Evolutionary conservation across 805 yeast species (phyloP).

Genomic region (Ogataea paraovalis): DNA sequence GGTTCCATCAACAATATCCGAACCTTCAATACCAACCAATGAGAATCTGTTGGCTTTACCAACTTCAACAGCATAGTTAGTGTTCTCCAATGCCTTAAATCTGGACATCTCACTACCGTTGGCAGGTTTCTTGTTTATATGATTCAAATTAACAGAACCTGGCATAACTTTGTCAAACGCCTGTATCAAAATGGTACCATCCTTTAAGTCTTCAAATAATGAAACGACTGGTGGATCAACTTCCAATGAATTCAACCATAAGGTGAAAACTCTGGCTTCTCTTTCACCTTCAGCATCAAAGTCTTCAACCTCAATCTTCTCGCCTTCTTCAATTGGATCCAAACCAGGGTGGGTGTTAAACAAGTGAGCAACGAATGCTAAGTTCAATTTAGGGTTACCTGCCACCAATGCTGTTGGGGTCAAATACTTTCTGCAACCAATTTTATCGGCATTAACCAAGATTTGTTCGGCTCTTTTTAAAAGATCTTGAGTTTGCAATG

Average conservation of each 20-base stretch:
- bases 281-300: constrained; percentile 99
- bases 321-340: constrained; percentile 89
- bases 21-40: constrained; percentile 95
- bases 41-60: constrained; percentile 93
- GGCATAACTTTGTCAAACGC: constrained; percentile 96
- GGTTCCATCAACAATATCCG: constrained; percentile 93
- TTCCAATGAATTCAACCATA: constrained; percentile 95
- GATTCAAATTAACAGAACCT: constrained; percentile 76
- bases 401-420: constrained; percentile 91
- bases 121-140: constrained; percentile 79
- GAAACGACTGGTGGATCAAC: constrained; percentile 93
- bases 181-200: constrained; percentile 82
- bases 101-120: constrained; percentile 74
- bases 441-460: constrained; percentile 79
- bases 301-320: constrained; percentile 91
- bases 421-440: constrained; percentile 89
- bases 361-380: constrained; percentile 95
- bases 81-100: constrained; percentile 93
- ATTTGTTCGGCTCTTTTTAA: constrained; percentile 84
- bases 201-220: constrained; percentile 90
- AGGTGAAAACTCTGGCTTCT: constrained; percentile 96
- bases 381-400: constrained; percentile 93
- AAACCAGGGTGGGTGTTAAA: constrained; percentile 96
- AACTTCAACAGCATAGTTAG: constrained; percentile 96
- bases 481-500: constrained; percentile 74